These are phyloP conservation scores for Iberis pinnata DNA, from an alignment of 345 rosid genomes.

Conservation along the genomic window DNA sequence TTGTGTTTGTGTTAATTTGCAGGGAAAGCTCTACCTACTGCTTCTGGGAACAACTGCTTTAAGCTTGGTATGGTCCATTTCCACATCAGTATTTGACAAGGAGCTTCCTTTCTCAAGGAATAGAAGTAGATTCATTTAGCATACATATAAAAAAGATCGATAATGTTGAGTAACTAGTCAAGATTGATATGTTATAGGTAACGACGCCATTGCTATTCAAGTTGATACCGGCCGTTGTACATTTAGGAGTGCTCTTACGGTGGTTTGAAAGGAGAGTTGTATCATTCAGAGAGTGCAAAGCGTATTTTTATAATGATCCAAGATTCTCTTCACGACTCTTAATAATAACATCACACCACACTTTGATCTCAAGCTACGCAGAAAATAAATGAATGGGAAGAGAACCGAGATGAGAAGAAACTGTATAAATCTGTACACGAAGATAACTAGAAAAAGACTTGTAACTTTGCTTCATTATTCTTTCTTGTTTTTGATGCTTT, in stretches of 20 bases:
- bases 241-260: constrained; percentile 79
- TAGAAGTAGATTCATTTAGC: too few relatives aligned
- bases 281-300: constrained; percentile 83
- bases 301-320: constrained; percentile 73
- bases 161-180: too few relatives aligned
- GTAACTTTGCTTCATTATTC: constrained; percentile 22
- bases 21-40: too few relatives aligned
- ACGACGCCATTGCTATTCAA: constrained; percentile 96
- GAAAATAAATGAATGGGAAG: constrained; percentile 16
- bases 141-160: too few relatives aligned
- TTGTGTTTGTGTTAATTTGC: too few relatives aligned
- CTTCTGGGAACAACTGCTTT: too few relatives aligned
- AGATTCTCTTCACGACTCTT: constrained; percentile 82
- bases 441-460: constrained; percentile 23
- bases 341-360: constrained; percentile 29
- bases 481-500: too few relatives aligned
- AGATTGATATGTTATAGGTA: constrained; percentile 41
- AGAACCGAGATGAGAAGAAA: constrained; percentile 20
- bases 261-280: constrained; percentile 88
- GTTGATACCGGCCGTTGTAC: constrained; percentile 84
- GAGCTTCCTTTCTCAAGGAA: too few relatives aligned
- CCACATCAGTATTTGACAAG: too few relatives aligned
- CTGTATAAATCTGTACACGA: constrained; percentile 28
- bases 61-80: too few relatives aligned
- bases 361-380: constrained; percentile 24